These are phyloP conservation scores for Diversispora eburnea DNA, from an alignment of 192 early-diverging fungal genomes.

Conservation along the genomic window DNA sequence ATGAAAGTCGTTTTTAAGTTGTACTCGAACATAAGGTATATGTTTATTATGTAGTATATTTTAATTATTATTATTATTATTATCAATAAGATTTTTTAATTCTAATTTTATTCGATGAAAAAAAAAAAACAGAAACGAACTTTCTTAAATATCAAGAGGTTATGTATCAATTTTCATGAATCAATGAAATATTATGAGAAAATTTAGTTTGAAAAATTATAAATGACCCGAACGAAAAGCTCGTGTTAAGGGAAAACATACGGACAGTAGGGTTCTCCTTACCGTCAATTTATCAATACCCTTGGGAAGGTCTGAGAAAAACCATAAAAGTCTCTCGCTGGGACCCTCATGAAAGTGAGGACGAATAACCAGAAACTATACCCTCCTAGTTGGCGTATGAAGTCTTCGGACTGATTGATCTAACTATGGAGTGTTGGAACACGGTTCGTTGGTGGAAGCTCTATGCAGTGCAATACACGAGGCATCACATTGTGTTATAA, in stretches of 20 bases:
- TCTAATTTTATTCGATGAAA: too few species aligned
- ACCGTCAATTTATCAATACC: slow-evolving; percentile 11
- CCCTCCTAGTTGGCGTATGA: slow-evolving; percentile 19
- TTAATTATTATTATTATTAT: too few species aligned
- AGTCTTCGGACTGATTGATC: slow-evolving; percentile 22
- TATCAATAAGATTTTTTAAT: too few species aligned
- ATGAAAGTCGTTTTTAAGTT: slow-evolving; percentile 12
- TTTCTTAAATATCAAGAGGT: too few species aligned
- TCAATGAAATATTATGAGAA: too few species aligned
- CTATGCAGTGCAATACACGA: slow-evolving; percentile 40
- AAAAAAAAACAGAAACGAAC: too few species aligned
- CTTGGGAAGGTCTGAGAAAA: slow-evolving; percentile 43
- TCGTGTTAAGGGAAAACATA: slow-evolving; percentile 39
- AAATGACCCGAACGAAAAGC: slow-evolving; percentile 30
- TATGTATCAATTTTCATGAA: too few species aligned
- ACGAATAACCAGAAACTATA: slow-evolving; percentile 29
- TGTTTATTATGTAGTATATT: too few species aligned
- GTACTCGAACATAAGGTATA: too few species aligned
- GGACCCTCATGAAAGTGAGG: slow-evolving; percentile 20
- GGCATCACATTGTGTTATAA: slow-evolving; percentile 30
- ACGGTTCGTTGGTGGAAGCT: slow-evolving; percentile 29
- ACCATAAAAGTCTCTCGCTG: slow-evolving; percentile 28
- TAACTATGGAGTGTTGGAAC: slow-evolving; percentile 25
- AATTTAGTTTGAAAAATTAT: too few species aligned
- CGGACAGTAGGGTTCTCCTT: slow-evolving; percentile 19